These are phyloP conservation scores for Tetradesmus obliquus DNA, from an alignment of 139 green algal species.

Conservation along the genomic window DNA sequence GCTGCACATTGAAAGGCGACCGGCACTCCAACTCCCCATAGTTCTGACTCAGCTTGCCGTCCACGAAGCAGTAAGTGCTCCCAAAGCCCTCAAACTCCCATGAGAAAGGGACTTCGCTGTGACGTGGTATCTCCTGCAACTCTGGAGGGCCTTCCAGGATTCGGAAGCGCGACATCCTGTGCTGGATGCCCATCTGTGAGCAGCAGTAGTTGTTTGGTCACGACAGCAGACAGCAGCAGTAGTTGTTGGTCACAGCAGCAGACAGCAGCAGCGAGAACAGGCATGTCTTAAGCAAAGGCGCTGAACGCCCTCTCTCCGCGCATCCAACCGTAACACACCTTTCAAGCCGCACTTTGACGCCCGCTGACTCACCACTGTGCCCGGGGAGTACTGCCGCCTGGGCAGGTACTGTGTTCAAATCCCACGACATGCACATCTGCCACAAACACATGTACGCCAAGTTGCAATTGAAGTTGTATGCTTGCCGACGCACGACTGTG, in stretches of 20 bases:
- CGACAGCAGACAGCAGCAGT: no score
- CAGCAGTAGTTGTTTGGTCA: not conserved
- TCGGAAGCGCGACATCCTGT: not conserved
- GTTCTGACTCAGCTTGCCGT: slow-evolving; percentile 17
- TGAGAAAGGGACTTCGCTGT: slow-evolving; percentile 21
- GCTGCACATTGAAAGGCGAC: slow-evolving; percentile 5
- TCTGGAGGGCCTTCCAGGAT: not conserved
- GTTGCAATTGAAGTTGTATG: no score
- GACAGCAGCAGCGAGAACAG: not conserved
- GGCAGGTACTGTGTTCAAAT: no score
- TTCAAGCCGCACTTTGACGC: no score
- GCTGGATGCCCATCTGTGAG: slow-evolving; percentile 36
- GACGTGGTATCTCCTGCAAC: not conserved
- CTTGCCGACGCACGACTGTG: no score
- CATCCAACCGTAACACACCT: no score
- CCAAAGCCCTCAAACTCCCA: slow-evolving; percentile 51
- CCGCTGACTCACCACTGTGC: no score
- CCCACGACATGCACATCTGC: no score
- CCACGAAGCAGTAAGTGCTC: slow-evolving; percentile 25
- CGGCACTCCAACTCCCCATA: slow-evolving; percentile 6
- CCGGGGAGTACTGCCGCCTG: no score
- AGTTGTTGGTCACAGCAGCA: not conserved
- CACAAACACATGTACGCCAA: no score
- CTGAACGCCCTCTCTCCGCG: no score
- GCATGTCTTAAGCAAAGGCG: no score